These are phyloP conservation scores for Phytophthora cryptogea DNA, from an alignment of 352 stramenopile genomes.

Conservation along the genomic window DNA sequence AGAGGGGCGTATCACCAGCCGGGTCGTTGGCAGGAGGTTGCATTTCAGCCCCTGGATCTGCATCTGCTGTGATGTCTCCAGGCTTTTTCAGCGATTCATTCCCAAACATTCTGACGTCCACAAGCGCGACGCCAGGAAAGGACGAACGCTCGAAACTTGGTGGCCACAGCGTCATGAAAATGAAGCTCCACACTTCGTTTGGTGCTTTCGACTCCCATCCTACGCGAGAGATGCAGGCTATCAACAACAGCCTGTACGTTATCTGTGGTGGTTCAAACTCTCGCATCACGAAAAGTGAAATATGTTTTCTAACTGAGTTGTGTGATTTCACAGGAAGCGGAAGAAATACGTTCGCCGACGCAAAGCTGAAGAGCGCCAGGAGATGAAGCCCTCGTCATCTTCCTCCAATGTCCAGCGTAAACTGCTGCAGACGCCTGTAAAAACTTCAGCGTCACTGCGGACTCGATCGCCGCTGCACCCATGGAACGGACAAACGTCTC, in stretches of 20 bases:
- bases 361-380: constrained; percentile 49
- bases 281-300: neutral
- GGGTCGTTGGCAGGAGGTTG: constrained; percentile 26
- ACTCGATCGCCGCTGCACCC: constrained; percentile 43
- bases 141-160: constrained; percentile 66
- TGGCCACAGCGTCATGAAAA: constrained; percentile 69
- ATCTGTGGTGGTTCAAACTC: neutral
- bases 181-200: constrained; percentile 74
- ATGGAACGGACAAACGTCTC: constrained; percentile 45
- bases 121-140: constrained; percentile 67
- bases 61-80: constrained; percentile 26
- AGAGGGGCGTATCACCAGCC: constrained; percentile 13
- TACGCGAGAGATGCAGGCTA: constrained; percentile 74
- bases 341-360: constrained; percentile 63
- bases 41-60: constrained; percentile 43
- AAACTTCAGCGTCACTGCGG: constrained; percentile 25
- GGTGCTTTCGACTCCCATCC: constrained; percentile 44
- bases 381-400: constrained; percentile 30
- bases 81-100: constrained; percentile 57
- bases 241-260: constrained; percentile 83
- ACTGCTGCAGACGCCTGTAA: constrained; percentile 75
- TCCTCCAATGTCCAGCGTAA: constrained; percentile 67
- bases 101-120: constrained; percentile 82
- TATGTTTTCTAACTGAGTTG: constrained; percentile 5
- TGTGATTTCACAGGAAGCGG: constrained; percentile 43